Base-by-base conservation (phyloP, 257 asterid species). In the Solanum medicagineum region DNA sequence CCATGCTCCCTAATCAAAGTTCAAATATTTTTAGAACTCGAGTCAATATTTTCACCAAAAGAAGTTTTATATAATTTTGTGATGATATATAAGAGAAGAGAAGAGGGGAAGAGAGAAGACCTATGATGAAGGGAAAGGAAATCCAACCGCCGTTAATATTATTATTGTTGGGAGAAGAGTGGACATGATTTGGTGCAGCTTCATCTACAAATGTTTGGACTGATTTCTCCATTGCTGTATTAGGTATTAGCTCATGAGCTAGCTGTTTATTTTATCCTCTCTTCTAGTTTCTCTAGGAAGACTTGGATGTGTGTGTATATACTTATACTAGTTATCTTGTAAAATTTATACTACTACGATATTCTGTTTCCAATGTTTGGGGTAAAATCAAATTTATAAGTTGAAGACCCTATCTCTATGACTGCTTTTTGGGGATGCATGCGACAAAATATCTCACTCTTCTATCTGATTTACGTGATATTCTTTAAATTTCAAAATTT, bases 61-160 rank as follows among this genome's bases (percentile, higher is more conserved):
- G 36, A 32, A 29, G 32, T 29, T 0, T 29, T 29, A 29, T 29
- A 29, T 29, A 29, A 29, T 29, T 29, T 29, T 29, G 3, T 29
- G 32, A 29, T 0, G 32, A 32, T 32, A 32, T 32, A 32, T 32
- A 32, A 60, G 15, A 24, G 19, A 69, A 40, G 26, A 69, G 7
- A 69, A 20, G 40, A 51, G 36, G 40, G 26, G 10, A 51, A 77
- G 17, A 53, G 53, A 53, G 24, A 77, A 14, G 14, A 77, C 94
- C 94, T 88, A 90, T 88, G 88, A 92, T 89, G 53, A 92, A 92
- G 62, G 92, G 94, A n/a, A 92, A 89, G 75, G 94, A 87, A 86
- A 89, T 88, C 94, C 94, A 89, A 68, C 94, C 93, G 40, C 94
- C 93, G 16, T 62, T 62, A 36, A 36, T 3, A 77, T 49, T 63